Base-by-base conservation (phyloP, 768 basidiomycete species). In the Pisolithus tinctorius region DNA sequence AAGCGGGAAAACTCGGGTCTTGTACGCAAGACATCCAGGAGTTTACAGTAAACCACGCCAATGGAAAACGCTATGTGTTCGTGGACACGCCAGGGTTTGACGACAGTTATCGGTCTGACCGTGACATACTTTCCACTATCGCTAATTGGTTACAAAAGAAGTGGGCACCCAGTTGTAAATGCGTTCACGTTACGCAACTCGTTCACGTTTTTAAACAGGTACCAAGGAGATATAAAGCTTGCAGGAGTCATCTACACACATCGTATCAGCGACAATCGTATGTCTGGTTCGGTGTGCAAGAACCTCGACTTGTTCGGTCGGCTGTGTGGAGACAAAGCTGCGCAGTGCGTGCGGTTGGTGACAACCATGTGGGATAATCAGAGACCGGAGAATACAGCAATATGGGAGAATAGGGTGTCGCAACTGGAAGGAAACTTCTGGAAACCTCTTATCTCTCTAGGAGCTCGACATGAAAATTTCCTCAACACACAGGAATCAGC, bases 281-380 rank as follows among this genome's bases (percentile, higher is more conserved):
- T 74, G 59, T 54, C 60, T 11, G 70, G 67, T 14, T 63, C 67
- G 11, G 51, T 54, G 6, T 45, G 47, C 29, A 62, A 58, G 37
- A 71, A 69, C 50, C 64, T 73, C 45, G 51, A 57, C 14, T 50
- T 72, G 54, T 71, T 74, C 50, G 52, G 58, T 25, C 56, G 61
- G 23, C 51, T 74, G 14, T 74, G 74, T 34, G 73, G 73, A 4
- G 34, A 58, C 8, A 17, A 55, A 3, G 57, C 64, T 10, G 47
- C 68, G 25, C 56, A 17, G 37, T 69, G 69, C n/a, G 59, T 69
- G 6, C 55, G 65, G 17, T 51, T 74, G n/a, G 58, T 67, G n/a
- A 74, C 72, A 0, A 73, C 68, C 1, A 71, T 69, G 66, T 74
- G 72, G 73, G 62, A 63, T 39, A 29, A 6, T 59, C n/a, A 61